Conservation (phyloP, 768 basidiomycete species). For the Macrolepiota albuminosa region DNA sequence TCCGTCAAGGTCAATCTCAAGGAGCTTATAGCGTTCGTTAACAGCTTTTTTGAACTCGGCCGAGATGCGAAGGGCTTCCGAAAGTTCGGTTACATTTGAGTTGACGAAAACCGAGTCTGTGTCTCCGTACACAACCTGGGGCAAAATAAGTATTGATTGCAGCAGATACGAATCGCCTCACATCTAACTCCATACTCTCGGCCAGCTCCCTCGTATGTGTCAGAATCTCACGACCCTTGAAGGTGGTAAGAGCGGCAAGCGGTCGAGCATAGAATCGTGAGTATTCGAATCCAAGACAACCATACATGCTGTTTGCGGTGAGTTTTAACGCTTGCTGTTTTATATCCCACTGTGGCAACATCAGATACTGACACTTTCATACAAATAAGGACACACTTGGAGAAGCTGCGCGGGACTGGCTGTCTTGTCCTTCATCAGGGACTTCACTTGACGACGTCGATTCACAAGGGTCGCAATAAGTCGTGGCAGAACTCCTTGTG, state of each 20-base stretch:
- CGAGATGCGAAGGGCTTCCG: slow-evolving; percentile 89
- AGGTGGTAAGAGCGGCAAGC: slow-evolving; percentile 95
- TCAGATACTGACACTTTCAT: not conserved
- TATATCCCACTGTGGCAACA: slow-evolving; percentile 74
- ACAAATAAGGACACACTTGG: slow-evolving; percentile 48
- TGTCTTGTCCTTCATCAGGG: slow-evolving; percentile 86
- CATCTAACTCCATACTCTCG: slow-evolving; percentile 85
- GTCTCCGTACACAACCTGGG: slow-evolving; percentile 95
- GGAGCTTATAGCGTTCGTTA: slow-evolving; percentile 90
- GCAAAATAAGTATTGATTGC: not conserved
- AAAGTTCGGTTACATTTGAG: slow-evolving; percentile 84
- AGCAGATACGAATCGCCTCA: slow-evolving; percentile 33
- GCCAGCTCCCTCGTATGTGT: slow-evolving; percentile 91
- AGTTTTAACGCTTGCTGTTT: slow-evolving; percentile 96
- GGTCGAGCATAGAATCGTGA: slow-evolving; percentile 96
- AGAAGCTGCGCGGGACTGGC: slow-evolving; percentile 69
- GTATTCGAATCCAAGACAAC: slow-evolving; percentile 96
- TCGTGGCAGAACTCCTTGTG: slow-evolving; percentile 90
- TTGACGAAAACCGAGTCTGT: slow-evolving; percentile 99
- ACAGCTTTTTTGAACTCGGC: slow-evolving; percentile 92
- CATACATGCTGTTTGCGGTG: slow-evolving; percentile 99
- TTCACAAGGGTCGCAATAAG: slow-evolving; percentile 96
- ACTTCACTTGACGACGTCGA: slow-evolving; percentile 86
- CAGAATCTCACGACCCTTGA: slow-evolving; percentile 95
- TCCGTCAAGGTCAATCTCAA: slow-evolving; percentile 95